These are phyloP conservation scores for Cinchona pubescens DNA, from an alignment of 257 asterid genomes.

Conservation along the genomic window DNA sequence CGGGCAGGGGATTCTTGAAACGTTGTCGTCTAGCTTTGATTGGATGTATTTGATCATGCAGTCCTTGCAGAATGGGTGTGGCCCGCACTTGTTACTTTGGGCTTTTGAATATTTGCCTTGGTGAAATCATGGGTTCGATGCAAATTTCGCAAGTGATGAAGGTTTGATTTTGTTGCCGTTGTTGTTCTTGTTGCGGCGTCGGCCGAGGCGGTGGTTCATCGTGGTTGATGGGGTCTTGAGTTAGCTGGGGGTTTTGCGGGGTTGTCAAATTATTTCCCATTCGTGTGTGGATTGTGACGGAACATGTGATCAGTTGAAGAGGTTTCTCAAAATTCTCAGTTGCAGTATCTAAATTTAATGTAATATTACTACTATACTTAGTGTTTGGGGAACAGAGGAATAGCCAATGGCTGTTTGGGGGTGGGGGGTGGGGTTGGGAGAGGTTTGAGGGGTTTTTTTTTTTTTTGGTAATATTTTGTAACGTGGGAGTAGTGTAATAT, in stretches of 20 bases:
- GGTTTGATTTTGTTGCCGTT: neutral
- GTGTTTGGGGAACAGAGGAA: too few relatives aligned
- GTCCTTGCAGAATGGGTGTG: slow-evolving; percentile 66
- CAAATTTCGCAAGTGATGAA: slow-evolving; percentile 66
- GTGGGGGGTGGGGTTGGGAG: too few relatives aligned
- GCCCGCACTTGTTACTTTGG: slow-evolving; percentile 19
- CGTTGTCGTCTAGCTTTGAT: slow-evolving; percentile 51
- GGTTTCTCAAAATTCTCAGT: neutral
- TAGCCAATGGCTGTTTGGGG: too few relatives aligned
- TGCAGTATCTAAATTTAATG: too few relatives aligned
- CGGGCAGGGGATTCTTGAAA: slow-evolving; percentile 55
- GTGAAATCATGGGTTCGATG: slow-evolving; percentile 38
- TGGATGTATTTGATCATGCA: slow-evolving; percentile 62
- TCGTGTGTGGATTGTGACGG: neutral
- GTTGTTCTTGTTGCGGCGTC: too few relatives aligned
- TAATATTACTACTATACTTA: too few relatives aligned
- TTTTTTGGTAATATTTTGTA: too few relatives aligned
- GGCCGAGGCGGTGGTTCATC: slow-evolving; percentile 9
- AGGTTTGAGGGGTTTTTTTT: too few relatives aligned
- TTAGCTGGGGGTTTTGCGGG: neutral
- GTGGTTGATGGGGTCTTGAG: neutral
- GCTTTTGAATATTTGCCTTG: slow-evolving; percentile 21
- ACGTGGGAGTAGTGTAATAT: too few relatives aligned
- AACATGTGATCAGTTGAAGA: neutral
- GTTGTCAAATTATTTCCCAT: slow-evolving; percentile 13